phyloP scores from a whole-genome alignment of 202 grass and related monocot genomes.

The Musa balbisiana region DNA sequence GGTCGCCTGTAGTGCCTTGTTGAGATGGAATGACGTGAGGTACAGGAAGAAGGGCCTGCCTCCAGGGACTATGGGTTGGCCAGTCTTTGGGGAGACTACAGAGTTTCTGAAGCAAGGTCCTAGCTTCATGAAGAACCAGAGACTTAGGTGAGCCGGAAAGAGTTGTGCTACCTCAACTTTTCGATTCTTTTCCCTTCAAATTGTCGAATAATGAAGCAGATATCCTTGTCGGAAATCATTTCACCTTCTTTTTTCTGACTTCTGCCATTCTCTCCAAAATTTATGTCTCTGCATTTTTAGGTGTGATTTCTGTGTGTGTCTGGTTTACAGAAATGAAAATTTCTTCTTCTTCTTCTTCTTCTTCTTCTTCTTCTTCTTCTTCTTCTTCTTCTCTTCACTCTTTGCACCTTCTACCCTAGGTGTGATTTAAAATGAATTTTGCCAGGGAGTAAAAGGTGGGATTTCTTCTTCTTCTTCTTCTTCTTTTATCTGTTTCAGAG shows the following conservation, averaged over 20 bases:
- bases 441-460: not conserved
- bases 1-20: slow-evolving; percentile 10
- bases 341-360: not conserved
- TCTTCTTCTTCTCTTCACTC: not conserved
- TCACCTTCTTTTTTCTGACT: no score
- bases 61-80: slow-evolving; percentile 44
- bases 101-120: slow-evolving; percentile 38
- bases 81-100: slow-evolving; percentile 33
- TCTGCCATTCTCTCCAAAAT: no score
- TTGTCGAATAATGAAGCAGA: not conserved
- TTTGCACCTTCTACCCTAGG: not conserved
- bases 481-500: not conserved
- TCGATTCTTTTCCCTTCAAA: not conserved
- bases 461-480: not conserved
- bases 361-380: not conserved
- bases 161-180: not conserved
- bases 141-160: slow-evolving; percentile 14
- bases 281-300: no score
- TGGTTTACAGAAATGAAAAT: not conserved
- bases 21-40: slow-evolving; percentile 33
- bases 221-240: no score
- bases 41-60: slow-evolving; percentile 29
- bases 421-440: not conserved
- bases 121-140: slow-evolving; percentile 31
- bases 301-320: no score